Percentiles rank a stretch among this genome's conserved stretches.
These are phyloP conservation scores for Eruca vesicaria DNA, from an alignment of 441 rosid species.

Conservation along the genomic window DNA sequence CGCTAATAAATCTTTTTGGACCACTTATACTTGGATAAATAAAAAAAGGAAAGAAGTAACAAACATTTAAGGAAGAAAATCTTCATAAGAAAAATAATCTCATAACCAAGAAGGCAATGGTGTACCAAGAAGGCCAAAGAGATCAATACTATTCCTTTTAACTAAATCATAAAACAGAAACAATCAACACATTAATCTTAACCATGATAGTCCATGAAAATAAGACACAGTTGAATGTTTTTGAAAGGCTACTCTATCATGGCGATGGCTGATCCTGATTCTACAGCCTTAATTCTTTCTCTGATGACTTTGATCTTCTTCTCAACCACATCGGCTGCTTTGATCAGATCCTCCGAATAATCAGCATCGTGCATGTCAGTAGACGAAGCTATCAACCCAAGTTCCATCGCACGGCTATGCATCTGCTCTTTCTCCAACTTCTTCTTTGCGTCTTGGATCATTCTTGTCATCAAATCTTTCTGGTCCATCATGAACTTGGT, in stretches of 20 bases:
- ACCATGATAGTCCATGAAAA: background rate
- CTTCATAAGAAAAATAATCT: background rate
- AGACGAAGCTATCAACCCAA: constrained; percentile 8
- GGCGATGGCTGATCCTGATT: background rate
- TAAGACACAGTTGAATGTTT: background rate
- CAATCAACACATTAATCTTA: background rate
- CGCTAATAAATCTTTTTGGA: background rate
- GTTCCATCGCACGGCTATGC: constrained; percentile 23
- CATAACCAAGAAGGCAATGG: background rate
- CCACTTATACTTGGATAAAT: background rate
- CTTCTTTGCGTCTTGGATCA: constrained; percentile 26
- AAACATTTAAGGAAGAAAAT: constrained; percentile 3
- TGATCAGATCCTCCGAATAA: constrained; percentile 25
- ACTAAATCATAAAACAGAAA: background rate
- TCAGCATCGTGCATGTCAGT: constrained; percentile 12
- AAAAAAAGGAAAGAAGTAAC: background rate
- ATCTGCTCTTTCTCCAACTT: constrained; percentile 17
- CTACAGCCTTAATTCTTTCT: constrained; percentile 12
- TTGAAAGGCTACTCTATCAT: background rate
- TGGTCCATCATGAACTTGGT: constrained; percentile 37
- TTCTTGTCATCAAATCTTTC: constrained; percentile 28
- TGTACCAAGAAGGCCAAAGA: background rate
- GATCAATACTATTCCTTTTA: background rate
- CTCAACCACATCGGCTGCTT: constrained; percentile 22
- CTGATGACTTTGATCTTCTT: constrained; percentile 13